Conservation (phyloP, 371 early-diverging fungal genomes). For the Coemansia sp. region DNA sequence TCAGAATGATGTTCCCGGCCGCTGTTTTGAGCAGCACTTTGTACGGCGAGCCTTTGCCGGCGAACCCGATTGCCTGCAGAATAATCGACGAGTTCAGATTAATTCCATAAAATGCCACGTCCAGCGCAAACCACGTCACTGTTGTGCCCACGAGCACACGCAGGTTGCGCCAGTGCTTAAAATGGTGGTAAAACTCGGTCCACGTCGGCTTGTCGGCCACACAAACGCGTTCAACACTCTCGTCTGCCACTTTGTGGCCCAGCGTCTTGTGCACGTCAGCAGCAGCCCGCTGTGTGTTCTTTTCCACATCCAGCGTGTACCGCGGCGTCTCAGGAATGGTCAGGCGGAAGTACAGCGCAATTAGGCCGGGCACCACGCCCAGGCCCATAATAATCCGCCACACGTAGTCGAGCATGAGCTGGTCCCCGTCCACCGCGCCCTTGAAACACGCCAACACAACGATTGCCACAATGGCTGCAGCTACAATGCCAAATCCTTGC, state of each 20-base stretch:
- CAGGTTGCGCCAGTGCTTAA: constrained; percentile 74
- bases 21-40: constrained; percentile 62
- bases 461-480: constrained; percentile 71
- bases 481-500: constrained; percentile 88
- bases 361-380: constrained; percentile 81
- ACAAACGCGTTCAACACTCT: constrained; percentile 35
- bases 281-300: constrained; percentile 66
- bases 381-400: constrained; percentile 84
- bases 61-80: constrained; percentile 70
- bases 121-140: constrained; percentile 81
- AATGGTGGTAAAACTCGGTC: constrained; percentile 72
- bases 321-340: constrained; percentile 94
- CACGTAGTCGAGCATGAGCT: constrained; percentile 74
- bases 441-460: constrained; percentile 71
- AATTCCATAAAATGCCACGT: constrained; percentile 87
- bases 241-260: constrained; percentile 28
- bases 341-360: constrained; percentile 84
- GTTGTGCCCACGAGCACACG: constrained; percentile 78
- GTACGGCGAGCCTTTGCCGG: constrained; percentile 57
- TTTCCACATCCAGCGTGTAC: constrained; percentile 75
- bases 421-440: constrained; percentile 61
- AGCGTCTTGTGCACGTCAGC: constrained; percentile 54
- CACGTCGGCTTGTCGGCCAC: constrained; percentile 50
- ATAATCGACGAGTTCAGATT: constrained; percentile 78
- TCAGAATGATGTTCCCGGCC: constrained; percentile 81